These are phyloP conservation scores for Candida buenavistaensis DNA, from an alignment of 1,139 yeast species.

Conservation along the genomic window DNA sequence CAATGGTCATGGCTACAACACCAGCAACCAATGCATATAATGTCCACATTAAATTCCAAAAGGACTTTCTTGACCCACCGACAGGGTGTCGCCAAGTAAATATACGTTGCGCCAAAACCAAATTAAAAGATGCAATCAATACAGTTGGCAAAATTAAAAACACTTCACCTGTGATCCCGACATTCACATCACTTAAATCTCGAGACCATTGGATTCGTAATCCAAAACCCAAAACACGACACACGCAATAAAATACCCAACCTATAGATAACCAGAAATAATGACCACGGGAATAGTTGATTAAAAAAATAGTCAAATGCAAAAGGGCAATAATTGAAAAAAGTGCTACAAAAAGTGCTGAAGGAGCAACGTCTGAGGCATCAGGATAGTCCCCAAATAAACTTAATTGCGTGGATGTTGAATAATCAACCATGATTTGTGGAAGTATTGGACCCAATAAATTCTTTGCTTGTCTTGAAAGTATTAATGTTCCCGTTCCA, in stretches of 20 bases:
- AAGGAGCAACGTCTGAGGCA: constrained; percentile 58
- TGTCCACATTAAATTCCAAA: constrained; percentile 54
- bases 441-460: constrained; percentile 35
- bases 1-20: constrained; percentile 64
- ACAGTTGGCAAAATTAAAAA: constrained; percentile 59
- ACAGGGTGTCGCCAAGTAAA: constrained; percentile 86
- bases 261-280: constrained; percentile 58
- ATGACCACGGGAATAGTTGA: constrained; percentile 61
- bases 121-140: constrained; percentile 55
- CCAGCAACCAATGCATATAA: constrained; percentile 58
- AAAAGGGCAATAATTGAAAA: constrained; percentile 50
- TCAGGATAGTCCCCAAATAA: constrained; percentile 70
- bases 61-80: constrained; percentile 57
- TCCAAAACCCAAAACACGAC: constrained; percentile 62
- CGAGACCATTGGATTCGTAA: constrained; percentile 61
- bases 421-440: constrained; percentile 30
- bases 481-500: constrained; percentile 49
- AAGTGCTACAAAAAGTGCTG: constrained; percentile 56
- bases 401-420: constrained; percentile 44
- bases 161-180: constrained; percentile 63
- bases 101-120: constrained; percentile 72
- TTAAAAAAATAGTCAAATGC: constrained; percentile 50
- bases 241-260: constrained; percentile 51
- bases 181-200: constrained; percentile 42
- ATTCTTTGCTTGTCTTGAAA: constrained; percentile 30